Evolutionary conservation across 192 early-diverging fungal genomes (phyloP).

Genomic region (Backusella morwellensis): DNA sequence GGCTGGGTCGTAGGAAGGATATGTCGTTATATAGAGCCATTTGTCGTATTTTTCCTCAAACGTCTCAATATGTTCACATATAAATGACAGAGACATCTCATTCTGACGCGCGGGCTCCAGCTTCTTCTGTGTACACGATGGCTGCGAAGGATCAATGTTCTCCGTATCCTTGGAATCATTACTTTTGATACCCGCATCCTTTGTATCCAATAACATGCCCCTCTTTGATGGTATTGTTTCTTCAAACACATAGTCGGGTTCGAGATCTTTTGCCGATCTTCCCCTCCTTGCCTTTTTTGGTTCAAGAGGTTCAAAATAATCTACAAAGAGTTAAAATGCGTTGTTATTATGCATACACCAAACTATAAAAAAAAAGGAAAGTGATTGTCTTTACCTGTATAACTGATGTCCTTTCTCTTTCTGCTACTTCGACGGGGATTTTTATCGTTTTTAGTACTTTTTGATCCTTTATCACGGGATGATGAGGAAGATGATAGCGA

Average conservation of each 20-base stretch:
- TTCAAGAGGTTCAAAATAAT: background rate
- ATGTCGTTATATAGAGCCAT: background rate
- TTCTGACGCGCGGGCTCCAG: background rate
- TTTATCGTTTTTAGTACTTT: background rate
- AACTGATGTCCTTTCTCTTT: slow-evolving; percentile 13
- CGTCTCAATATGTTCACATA: background rate
- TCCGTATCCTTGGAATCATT: background rate
- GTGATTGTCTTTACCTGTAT: slow-evolving; percentile 11
- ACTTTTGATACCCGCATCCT: background rate
- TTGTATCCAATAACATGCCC: background rate
- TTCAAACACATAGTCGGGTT: background rate
- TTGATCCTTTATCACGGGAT: background rate
- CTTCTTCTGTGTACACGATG: background rate
- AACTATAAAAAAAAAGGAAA: background rate
- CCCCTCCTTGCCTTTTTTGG: background rate
- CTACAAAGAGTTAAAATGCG: background rate
- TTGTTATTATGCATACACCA: background rate
- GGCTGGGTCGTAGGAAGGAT: background rate
- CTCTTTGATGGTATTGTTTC: background rate
- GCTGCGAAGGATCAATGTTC: background rate
- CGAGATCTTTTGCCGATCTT: background rate
- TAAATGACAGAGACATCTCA: background rate
- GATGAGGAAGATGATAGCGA: background rate
- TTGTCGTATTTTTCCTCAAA: background rate
- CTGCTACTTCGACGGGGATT: slow-evolving; percentile 12